These are phyloP conservation scores for Hanseniaspora sp. DNA, from an alignment of 1,139 yeast genomes.

Conservation along the genomic window DNA sequence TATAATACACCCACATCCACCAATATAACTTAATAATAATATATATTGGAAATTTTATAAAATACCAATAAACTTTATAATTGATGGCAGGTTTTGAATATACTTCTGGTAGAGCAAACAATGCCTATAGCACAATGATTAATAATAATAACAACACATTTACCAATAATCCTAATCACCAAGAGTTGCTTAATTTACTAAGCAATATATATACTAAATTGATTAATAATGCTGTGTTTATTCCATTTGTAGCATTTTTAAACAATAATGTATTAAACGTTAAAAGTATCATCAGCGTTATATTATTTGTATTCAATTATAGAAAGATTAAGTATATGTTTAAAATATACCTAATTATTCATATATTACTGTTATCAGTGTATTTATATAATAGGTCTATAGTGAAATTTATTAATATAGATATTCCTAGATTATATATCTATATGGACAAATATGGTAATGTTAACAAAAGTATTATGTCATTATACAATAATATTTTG, in stretches of 20 bases:
- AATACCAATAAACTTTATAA: too few species aligned
- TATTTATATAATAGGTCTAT: constrained; percentile 12
- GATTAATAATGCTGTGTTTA: background rate
- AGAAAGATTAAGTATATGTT: constrained; percentile 3
- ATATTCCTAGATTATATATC: constrained; percentile 6
- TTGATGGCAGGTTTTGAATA: too few species aligned
- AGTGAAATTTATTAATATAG: constrained; percentile 5
- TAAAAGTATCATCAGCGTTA: background rate
- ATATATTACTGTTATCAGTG: background rate
- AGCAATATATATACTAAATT: background rate
- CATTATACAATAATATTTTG: background rate
- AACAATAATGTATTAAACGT: background rate
- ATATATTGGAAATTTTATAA: too few species aligned
- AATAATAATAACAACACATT: background rate
- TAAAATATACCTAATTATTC: background rate
- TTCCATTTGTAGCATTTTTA: background rate
- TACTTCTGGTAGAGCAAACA: too few species aligned
- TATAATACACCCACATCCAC: too few species aligned
- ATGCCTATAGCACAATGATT: too few species aligned
- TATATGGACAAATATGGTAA: constrained; percentile 14
- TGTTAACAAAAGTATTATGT: background rate
- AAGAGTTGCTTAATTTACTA: background rate
- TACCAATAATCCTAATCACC: background rate
- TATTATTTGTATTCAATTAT: background rate
- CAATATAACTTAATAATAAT: too few species aligned